Base-by-base conservation (phyloP, 1,139 yeast species). In the Chernovozyma aurita region DNA sequence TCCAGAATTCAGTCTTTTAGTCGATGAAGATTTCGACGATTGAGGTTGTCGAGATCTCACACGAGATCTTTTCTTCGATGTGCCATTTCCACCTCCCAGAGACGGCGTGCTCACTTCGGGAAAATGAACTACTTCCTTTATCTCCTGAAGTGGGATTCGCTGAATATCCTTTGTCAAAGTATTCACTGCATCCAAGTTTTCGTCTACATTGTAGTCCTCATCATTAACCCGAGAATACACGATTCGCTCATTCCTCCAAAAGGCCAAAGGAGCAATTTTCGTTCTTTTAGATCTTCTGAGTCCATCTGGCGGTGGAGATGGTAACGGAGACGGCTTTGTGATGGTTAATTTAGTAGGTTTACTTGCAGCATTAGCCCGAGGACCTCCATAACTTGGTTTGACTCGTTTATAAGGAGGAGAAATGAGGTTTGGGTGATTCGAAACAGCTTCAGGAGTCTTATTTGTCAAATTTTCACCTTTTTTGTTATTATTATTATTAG, bases 191-290 rank as follows among this genome's bases (percentile, higher is more conserved):
- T 30, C 38, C 24, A 47, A 54, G 14, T 65, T 65, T 12, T 64
- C 61, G 18, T 64, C 57, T 33, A 70, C 76, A 46, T 63, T 64
- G 14, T 65, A 65, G 12, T 63, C 61, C 17, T 64, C 57, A 33
- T 70, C 76, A 46, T 63, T 64, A 2, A 68, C 65, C 46, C 62
- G 60, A 37, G 80, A 73, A 50, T 83, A 86, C 2, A 85, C 75
- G 27, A 84, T 74, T 41, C 80, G 68, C 56, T 88, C 96, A 52
- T 84, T 85, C 55, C 85, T 75, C 96, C 97, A 87, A 53, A 72
- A 85, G 9, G 88, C 92, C 44, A 87, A 63, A 0, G 95, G 95
- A 2, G 83, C 77, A 6, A 85, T 71, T 45, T 75, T 74, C 1
- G 77, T 73, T 49, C 96, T 70, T 31, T 70, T 68, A 0, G 95